These are phyloP conservation scores for Candida sojae DNA, from an alignment of 1,139 yeast genomes.

Conservation along the genomic window DNA sequence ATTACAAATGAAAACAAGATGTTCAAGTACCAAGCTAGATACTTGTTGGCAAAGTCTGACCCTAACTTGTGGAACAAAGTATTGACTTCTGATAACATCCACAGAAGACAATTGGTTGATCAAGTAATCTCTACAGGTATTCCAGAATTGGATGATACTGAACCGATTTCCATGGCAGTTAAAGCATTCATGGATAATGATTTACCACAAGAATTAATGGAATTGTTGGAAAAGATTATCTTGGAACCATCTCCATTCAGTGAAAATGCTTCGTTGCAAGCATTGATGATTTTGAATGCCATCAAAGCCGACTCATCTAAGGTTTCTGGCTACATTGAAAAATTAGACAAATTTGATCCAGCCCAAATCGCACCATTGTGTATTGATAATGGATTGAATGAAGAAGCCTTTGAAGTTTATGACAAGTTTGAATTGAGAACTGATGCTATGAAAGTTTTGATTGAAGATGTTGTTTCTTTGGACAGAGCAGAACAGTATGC, in stretches of 20 bases:
- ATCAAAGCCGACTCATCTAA: conserved; percentile 91
- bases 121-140: conserved; percentile 96
- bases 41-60: conserved; percentile 84
- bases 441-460: conserved; percentile 87
- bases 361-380: conserved; percentile 92
- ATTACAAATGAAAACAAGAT: conserved; percentile 96
- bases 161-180: conserved; percentile 93
- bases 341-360: conserved; percentile 88
- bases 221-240: conserved; percentile 90
- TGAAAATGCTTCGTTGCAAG: conserved; percentile 93
- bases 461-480: conserved; percentile 88
- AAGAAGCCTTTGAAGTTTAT: conserved; percentile 94
- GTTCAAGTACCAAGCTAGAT: conserved; percentile 99
- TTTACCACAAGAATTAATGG: conserved; percentile 89
- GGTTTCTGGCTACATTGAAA: conserved; percentile 82
- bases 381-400: conserved; percentile 82
- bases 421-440: conserved; percentile 77
- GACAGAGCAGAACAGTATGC: conserved; percentile 96
- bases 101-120: conserved; percentile 88
- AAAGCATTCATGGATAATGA: conserved; percentile 97
- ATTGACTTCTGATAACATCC: conserved; percentile 70
- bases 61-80: conserved; percentile 80
- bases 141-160: conserved; percentile 94
- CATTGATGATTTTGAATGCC: conserved; percentile 87
- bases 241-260: conserved; percentile 96